phyloP scores from a whole-genome alignment of 345 rosid species.

The Cardiospermum halicacabum region DNA sequence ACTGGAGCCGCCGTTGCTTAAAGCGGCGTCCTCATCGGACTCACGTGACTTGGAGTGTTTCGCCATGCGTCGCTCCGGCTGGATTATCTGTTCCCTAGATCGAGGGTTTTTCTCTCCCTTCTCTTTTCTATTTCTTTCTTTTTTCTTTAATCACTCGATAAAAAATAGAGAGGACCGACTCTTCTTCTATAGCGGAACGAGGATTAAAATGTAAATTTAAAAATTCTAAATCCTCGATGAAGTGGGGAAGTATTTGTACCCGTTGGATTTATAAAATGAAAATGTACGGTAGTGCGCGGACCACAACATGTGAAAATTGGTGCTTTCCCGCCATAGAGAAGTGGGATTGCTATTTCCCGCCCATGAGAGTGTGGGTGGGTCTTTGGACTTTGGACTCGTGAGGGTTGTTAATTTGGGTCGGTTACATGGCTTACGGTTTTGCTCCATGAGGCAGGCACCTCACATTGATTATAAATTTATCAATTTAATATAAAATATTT shows the following conservation, averaged over 20 bases:
- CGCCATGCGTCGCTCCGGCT: constrained; percentile 31
- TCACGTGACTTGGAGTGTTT: constrained; percentile 43
- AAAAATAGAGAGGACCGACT: constrained; percentile 11
- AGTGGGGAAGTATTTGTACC: constrained; percentile 1
- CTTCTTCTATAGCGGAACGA: background rate
- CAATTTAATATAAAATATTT: no score
- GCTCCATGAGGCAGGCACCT: no score
- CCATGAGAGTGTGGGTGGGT: background rate
- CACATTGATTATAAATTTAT: no score
- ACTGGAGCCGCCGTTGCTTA: constrained; percentile 46
- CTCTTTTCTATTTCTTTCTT: background rate
- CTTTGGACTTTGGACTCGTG: no score
- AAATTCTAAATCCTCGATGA: no score
- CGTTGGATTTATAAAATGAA: constrained; percentile 19
- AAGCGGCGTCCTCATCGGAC: constrained; percentile 48
- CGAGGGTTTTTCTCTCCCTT: constrained; percentile 34
- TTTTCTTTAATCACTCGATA: background rate
- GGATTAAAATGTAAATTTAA: background rate
- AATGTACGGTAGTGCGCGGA: constrained; percentile 6
- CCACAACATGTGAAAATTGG: background rate
- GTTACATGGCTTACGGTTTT: no score
- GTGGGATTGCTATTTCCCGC: constrained; percentile 24
- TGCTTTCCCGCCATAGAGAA: constrained; percentile 36
- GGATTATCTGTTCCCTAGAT: constrained; percentile 18
- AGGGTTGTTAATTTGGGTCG: background rate